Evolutionary conservation across 306 rosid species (phyloP).

Genomic region (Prunus mongolica): DNA sequence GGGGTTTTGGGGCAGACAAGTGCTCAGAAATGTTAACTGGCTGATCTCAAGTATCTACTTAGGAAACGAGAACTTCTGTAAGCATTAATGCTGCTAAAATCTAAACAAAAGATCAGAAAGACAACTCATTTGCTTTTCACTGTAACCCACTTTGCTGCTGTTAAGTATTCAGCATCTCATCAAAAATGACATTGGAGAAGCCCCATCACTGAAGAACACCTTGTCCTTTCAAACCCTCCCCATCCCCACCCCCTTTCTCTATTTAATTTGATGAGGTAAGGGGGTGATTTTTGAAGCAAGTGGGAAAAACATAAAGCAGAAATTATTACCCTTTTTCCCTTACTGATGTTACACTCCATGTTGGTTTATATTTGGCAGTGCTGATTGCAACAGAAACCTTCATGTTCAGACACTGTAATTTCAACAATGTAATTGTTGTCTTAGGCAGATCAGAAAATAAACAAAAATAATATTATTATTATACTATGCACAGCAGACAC

Average conservation of each 20-base stretch:
- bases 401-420: neutral
- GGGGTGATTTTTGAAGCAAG: neutral
- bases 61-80: constrained; percentile 18
- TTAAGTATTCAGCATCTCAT: constrained; percentile 29
- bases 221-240: constrained; percentile 16
- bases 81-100: constrained; percentile 22
- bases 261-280: neutral
- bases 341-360: constrained; percentile 1
- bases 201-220: constrained; percentile 25
- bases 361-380: constrained; percentile 18
- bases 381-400: constrained; percentile 3
- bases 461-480: neutral
- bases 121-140: constrained; percentile 24
- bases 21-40: constrained; percentile 23
- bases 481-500: neutral
- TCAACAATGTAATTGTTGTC: neutral
- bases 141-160: constrained; percentile 32
- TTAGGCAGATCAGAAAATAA: neutral
- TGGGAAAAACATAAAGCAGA: neutral
- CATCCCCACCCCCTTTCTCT: neutral
- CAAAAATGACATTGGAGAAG: constrained; percentile 22
- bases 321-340: neutral
- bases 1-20: constrained; percentile 21
- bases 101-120: constrained; percentile 19
- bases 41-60: constrained; percentile 35